Evolutionary conservation across 2,329 filamentous ascomycete genomes (phyloP).

Genomic region (Chrysoporthe austroafricana): DNA sequence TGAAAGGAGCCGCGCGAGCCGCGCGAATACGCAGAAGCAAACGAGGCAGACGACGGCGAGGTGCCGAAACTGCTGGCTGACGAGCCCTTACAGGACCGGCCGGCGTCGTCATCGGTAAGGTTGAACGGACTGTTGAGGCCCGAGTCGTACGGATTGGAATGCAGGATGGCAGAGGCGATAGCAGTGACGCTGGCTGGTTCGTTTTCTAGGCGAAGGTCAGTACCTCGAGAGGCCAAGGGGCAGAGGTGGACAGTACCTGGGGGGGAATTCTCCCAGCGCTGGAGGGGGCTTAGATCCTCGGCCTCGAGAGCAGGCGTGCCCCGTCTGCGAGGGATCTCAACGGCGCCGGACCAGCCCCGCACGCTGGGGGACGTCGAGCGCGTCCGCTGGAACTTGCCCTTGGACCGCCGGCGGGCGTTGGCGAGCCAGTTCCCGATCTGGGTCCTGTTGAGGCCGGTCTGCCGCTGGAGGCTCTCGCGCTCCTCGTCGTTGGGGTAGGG

Average conservation of each 20-base stretch:
- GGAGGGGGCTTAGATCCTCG: conserved; percentile 60
- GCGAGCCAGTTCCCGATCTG: conserved; percentile 94
- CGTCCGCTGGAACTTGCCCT: conserved; percentile 72
- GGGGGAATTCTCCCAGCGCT: conserved; percentile 63
- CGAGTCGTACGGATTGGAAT: conserved; percentile 56
- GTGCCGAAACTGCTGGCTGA: conserved; percentile 65
- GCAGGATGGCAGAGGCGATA: conserved; percentile 57
- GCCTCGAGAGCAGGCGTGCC: conserved; percentile 55
- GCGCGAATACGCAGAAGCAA: conserved; percentile 62
- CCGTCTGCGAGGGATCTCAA: conserved; percentile 72
- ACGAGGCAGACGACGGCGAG: conserved; percentile 63
- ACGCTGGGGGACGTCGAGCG: conserved; percentile 72
- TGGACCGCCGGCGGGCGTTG: conserved; percentile 74
- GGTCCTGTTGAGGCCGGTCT: conserved; percentile 78
- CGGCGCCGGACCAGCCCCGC: conserved; percentile 61
- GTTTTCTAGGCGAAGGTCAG: conserved; percentile 45
- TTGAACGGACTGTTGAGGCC: conserved; percentile 60
- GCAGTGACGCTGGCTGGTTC: conserved; percentile 63
- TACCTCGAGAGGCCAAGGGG: not conserved
- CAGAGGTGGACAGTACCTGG: conserved; percentile 36
- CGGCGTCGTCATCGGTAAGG: conserved; percentile 65
- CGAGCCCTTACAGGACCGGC: conserved; percentile 61
- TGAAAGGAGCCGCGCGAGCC: conserved; percentile 59
- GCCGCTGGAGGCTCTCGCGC: conserved; percentile 75
- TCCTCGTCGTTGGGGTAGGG: conserved; percentile 89